A percentile compares a stretch with the other conserved stretches of the same genome.
Conservation (phyloP, 805 yeast genomes). For the Hanseniaspora guilliermondii region DNA sequence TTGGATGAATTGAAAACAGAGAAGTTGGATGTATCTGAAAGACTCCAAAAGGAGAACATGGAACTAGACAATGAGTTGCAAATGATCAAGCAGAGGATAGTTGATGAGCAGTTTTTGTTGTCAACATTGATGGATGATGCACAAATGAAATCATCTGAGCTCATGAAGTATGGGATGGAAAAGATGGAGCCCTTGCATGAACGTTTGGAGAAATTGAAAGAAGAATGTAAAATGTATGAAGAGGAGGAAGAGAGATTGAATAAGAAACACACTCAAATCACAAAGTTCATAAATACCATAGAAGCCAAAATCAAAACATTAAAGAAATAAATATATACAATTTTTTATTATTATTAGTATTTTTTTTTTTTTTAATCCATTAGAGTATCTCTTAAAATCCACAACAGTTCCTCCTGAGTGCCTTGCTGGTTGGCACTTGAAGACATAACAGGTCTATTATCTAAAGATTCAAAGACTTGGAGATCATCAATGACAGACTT, state of each 20-base stretch:
- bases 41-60: background rate
- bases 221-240: background rate
- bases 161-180: constrained; percentile 6
- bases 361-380: too few relatives aligned
- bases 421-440: constrained; percentile 36
- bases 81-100: constrained; percentile 2
- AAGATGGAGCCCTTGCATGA: constrained; percentile 6
- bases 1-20: background rate
- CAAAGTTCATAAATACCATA: background rate
- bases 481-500: constrained; percentile 28
- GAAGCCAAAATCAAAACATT: constrained; percentile 1
- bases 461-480: constrained; percentile 20
- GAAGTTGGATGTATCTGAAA: background rate
- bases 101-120: constrained; percentile 13
- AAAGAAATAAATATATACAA: background rate
- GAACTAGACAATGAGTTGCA: background rate
- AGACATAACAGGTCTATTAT: constrained; percentile 26
- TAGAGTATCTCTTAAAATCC: constrained; percentile 60
- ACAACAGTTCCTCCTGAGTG: constrained; percentile 53
- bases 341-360: too few relatives aligned
- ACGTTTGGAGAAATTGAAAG: constrained; percentile 1
- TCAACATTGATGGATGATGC: constrained; percentile 8
- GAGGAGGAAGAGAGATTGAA: background rate
- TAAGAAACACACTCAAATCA: background rate
- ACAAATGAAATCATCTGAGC: constrained; percentile 7